Evolutionary conservation across 2,329 filamentous ascomycete species (phyloP), one percentile per base, ranked within the genome.

Genomic region (Ceratocystis ficicola): DNA sequence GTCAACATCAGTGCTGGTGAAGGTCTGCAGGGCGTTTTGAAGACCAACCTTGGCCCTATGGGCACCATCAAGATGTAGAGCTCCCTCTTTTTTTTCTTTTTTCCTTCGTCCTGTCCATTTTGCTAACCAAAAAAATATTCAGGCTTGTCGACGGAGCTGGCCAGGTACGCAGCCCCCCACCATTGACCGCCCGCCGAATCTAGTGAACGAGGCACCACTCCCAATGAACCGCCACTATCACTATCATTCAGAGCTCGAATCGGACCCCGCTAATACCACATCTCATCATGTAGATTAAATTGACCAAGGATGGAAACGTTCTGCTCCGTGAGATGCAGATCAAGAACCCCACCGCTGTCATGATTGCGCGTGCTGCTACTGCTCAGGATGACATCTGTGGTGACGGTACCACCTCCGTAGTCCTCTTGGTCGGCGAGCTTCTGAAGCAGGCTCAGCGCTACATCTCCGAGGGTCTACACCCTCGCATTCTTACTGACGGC

Each of bases 371-470:
- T 74, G 91, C 93, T 72, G 94, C 94, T 67, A 99, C 94, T 46
- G 94, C 94, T 70, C 93, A 99, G 76, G 94, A 99, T 76, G 94
- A 99, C 73, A 99, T 99, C 72, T 95, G 90, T 72, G 94, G 94
- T 73, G 94, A 99, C 76, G 94, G 94, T 73, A 99, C 94, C 72
- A 99, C 94, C 52, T 96, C 91, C 60, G 93, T 96, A 36, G 94
- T 99, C 64, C 79, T 99, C 72, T 79, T 97, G 75, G 92, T 99
- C 63, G 94, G 94, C 75, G 94, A 99, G 80, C 85, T 99, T 68
- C 79, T 99, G 74, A 99, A 97, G 83, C 94, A 99, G 80, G 94
- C 94, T 68, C 89, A 97, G 76, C 85, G 94, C 76, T 91, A 95
- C 76, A 97, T 99, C 73, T 86, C 89, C 12, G 94, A 99, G 77